Percentiles rank a stretch among this genome's conserved stretches.
phyloP scores from a whole-genome alignment of 495 filamentous ascomycete species.

The Penicillium paxilli region DNA sequence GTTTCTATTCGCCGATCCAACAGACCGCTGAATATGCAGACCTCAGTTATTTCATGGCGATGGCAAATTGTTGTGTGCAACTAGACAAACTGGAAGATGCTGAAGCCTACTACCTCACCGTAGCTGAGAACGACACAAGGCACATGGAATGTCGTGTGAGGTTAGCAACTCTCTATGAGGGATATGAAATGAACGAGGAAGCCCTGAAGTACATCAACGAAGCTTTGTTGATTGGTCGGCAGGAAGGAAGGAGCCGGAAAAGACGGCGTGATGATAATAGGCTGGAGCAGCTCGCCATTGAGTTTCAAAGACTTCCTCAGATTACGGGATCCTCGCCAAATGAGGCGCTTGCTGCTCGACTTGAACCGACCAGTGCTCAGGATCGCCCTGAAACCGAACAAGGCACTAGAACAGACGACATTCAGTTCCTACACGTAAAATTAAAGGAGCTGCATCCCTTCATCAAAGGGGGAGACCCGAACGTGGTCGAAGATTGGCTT shows the following conservation, averaged over 20 bases:
- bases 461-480: constrained; percentile 50
- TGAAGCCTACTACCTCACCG: constrained; percentile 69
- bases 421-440: constrained; percentile 57
- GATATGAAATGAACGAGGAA: constrained; percentile 63
- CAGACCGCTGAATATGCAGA: constrained; percentile 58
- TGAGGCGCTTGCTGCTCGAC: constrained; percentile 16
- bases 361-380: constrained; percentile 16
- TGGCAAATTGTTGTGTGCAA: constrained; percentile 70
- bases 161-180: constrained; percentile 79
- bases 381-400: constrained; percentile 32
- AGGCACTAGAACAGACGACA: constrained; percentile 46
- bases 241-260: constrained; percentile 35
- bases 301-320: constrained; percentile 28
- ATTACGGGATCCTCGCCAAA: constrained; percentile 30
- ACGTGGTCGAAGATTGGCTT: constrained; percentile 67
- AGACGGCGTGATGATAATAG: constrained; percentile 39
- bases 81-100: constrained; percentile 64
- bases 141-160: constrained; percentile 72
- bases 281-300: constrained; percentile 43
- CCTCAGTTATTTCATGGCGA: constrained; percentile 62
- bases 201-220: constrained; percentile 74
- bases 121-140: constrained; percentile 66
- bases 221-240: constrained; percentile 60
- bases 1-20: constrained; percentile 71
- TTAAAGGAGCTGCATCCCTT: constrained; percentile 52